phyloP scores from a whole-genome alignment of 441 rosid species.

The Adansonia rubrostipa region DNA sequence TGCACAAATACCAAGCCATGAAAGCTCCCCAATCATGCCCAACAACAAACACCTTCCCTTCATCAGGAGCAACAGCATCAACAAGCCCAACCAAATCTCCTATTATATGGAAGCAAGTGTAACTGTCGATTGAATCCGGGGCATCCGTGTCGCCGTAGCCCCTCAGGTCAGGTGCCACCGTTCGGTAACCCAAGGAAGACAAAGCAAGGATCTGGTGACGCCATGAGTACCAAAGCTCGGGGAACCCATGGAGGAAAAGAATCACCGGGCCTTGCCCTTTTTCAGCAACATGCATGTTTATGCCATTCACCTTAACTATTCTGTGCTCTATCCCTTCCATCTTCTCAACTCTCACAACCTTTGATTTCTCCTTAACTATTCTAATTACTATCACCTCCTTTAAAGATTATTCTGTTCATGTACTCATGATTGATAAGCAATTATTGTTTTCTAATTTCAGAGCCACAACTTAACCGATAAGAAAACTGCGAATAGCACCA shows the following conservation, averaged over 20 bases:
- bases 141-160: constrained; percentile 64
- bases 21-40: constrained; percentile 60
- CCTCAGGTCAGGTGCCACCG: constrained; percentile 69
- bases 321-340: constrained; percentile 21
- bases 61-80: constrained; percentile 29
- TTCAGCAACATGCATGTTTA: constrained; percentile 60
- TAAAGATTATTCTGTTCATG: too few relatives aligned
- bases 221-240: constrained; percentile 11
- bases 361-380: too few relatives aligned
- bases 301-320: constrained; percentile 46
- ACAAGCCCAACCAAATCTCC: constrained; percentile 49
- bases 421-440: too few relatives aligned
- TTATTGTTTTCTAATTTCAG: too few relatives aligned
- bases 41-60: constrained; percentile 51
- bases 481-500: too few relatives aligned
- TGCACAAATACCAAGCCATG: constrained; percentile 50
- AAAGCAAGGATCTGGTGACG: constrained; percentile 33
- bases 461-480: too few relatives aligned
- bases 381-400: too few relatives aligned
- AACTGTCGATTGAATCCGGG: constrained; percentile 35
- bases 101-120: constrained; percentile 43
- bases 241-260: constrained; percentile 7
- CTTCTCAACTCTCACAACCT: neutral
- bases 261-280: constrained; percentile 39
- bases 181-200: constrained; percentile 61